Base-by-base conservation (phyloP, 129 eudicot genomes). In the Flaveria robusta region DNA sequence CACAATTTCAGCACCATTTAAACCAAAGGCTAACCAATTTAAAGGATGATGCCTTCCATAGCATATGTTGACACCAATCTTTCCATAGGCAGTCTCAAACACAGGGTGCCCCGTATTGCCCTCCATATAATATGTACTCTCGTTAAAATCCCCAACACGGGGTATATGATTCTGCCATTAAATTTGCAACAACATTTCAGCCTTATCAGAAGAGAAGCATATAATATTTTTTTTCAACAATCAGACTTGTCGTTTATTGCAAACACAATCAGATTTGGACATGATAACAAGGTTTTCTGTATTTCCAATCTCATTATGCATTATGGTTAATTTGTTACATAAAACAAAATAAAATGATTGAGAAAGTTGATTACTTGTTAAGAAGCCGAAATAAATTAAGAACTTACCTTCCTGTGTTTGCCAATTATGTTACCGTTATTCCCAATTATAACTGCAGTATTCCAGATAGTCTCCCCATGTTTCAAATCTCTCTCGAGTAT, bases 1-100 rank as follows among this genome's bases (percentile, higher is more conserved):
- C 47, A 94, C 97, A 34, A 94, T 94, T 86, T 94, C 98, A 16
- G 98, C 98, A 52, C 97, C 97, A 74, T 94, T 94, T 84, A 94
- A 77, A 45, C 98, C 98, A 52, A 94, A 94, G 37, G 97, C 98
- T 77, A 94, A 74, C 98, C 98, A 94, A 58, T 94, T 94, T 64
- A 94, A 85, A 68, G 98, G 98, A 81, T 94, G 98, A 75, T 94
- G 98, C 82, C 98, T 94, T 74, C 98, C 98, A 60, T 94, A 94
- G 75, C 98, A 94, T 72, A 94, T 94, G 59, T 94, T 94, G 54
- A 94, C 88, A 18, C 93, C 98, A 69, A 94, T 91, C 86, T 89
- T 94, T 37, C 98, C 98, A 58, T 72, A 94, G 55, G 88, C 93
- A 15, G 98, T 94, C 75, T 94, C 96, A 70, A 94, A 94, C 58